Evolutionary conservation across 331 rosid genomes (phyloP).

Genomic region (Acacia pycnantha): DNA sequence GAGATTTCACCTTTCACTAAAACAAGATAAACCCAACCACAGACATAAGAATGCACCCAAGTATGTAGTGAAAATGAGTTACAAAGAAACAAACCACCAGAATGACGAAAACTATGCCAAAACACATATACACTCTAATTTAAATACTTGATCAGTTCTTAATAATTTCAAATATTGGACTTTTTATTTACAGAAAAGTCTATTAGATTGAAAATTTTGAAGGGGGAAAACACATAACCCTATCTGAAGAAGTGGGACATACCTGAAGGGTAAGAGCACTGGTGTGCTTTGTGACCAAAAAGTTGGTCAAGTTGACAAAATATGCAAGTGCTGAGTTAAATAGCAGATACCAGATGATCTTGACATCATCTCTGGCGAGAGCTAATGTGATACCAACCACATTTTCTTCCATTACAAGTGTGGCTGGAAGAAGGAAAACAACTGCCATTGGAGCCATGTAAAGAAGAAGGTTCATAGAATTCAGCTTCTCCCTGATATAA

Average conservation of each 20-base stretch:
- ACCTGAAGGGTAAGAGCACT: constrained; percentile 74
- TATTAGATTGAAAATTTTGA: neutral
- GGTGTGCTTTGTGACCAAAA: constrained; percentile 68
- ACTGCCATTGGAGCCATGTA: constrained; percentile 76
- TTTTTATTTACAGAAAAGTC: neutral
- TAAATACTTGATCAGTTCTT: neutral
- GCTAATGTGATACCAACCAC: constrained; percentile 63
- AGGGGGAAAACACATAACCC: neutral
- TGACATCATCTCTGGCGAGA: constrained; percentile 59
- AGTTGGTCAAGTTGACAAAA: constrained; percentile 62
- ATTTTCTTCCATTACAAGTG: constrained; percentile 61
- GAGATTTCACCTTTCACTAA: neutral
- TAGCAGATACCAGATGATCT: constrained; percentile 62
- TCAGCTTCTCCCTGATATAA: constrained; percentile 58
- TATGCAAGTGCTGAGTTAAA: constrained; percentile 62
- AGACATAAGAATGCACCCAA: neutral
- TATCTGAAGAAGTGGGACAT: constrained; percentile 24
- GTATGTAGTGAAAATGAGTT: neutral
- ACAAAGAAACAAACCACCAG: neutral
- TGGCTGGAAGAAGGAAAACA: constrained; percentile 68
- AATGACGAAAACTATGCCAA: neutral
- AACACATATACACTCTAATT: neutral
- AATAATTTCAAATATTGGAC: neutral
- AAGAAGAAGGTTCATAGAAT: constrained; percentile 67
- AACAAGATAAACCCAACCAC: neutral